A percentile compares a stretch with the other conserved stretches of the same genome.
These are phyloP conservation scores for Fusarium coffeatum DNA, from an alignment of 2,329 filamentous ascomycete genomes.

Conservation along the genomic window DNA sequence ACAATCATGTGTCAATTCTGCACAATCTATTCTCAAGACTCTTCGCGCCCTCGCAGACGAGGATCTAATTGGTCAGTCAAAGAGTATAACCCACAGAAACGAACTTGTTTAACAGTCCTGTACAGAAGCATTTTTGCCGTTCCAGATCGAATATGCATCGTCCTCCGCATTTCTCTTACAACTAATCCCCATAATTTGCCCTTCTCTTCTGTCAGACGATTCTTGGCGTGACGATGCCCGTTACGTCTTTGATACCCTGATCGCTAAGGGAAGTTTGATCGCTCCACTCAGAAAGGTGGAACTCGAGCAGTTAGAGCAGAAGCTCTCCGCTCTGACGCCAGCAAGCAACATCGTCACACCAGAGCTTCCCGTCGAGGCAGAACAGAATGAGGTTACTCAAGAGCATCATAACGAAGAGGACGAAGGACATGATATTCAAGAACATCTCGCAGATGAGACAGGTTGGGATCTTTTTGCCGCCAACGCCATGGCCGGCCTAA, in stretches of 20 bases:
- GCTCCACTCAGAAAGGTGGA: constrained; percentile 54
- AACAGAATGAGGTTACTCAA: neutral
- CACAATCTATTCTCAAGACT: constrained; percentile 45
- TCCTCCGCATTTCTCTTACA: constrained; percentile 56
- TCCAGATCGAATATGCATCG: constrained; percentile 56
- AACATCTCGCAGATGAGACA: constrained; percentile 27
- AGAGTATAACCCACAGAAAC: rapidly evolving
- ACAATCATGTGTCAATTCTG: constrained; percentile 47
- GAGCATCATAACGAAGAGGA: neutral
- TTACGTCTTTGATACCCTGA: constrained; percentile 53
- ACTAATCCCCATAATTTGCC: constrained; percentile 50
- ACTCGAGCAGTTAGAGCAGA: constrained; percentile 53
- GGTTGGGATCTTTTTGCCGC: constrained; percentile 50
- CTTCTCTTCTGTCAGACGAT: constrained; percentile 50
- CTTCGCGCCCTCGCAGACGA: constrained; percentile 46
- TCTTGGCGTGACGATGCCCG: constrained; percentile 52
- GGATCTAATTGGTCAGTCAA: constrained; percentile 44
- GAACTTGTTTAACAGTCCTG: neutral
- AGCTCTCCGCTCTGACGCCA: constrained; percentile 51
- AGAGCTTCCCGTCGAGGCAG: neutral
- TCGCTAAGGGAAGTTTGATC: constrained; percentile 53
- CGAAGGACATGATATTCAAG: neutral
- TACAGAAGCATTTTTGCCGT: constrained; percentile 52
- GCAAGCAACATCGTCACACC: constrained; percentile 12
- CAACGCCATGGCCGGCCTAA: constrained; percentile 48